These are phyloP conservation scores for Cephalotrichum gorgonifer DNA, from an alignment of 2,329 filamentous ascomycete species.

Conservation along the genomic window DNA sequence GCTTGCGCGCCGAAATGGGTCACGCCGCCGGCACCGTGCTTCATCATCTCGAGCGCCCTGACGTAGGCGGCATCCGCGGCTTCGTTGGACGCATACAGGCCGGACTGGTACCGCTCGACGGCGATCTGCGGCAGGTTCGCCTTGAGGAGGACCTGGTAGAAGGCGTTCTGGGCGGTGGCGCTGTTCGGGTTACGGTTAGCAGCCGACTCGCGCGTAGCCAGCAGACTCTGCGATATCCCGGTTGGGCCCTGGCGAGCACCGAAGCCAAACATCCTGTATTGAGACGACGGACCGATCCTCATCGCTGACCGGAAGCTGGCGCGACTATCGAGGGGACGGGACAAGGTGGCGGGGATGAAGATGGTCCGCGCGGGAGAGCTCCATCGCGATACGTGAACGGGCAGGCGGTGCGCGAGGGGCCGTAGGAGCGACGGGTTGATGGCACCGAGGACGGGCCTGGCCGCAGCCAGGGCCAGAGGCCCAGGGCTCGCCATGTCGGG, in stretches of 20 bases:
- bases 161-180: conserved; percentile 80
- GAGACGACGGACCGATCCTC: conserved; percentile 5
- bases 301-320: background rate
- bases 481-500: conserved; percentile 4
- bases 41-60: conserved; percentile 10
- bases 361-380: background rate
- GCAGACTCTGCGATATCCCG: conserved; percentile 49
- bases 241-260: conserved; percentile 23
- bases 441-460: conserved; percentile 1
- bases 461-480: conserved; percentile 4
- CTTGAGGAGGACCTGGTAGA: conserved; percentile 83
- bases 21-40: conserved; percentile 5
- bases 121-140: conserved; percentile 92
- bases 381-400: background rate
- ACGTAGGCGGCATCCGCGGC: conserved; percentile 71
- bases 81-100: conserved; percentile 71
- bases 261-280: conserved; percentile 15
- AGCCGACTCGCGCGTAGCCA: conserved; percentile 79
- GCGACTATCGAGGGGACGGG: conserved; percentile 7
- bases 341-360: conserved; percentile 15
- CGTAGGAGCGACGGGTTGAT: background rate
- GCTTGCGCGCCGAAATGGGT: conserved; percentile 9
- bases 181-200: conserved; percentile 89
- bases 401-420: conserved; percentile 1
- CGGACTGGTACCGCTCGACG: conserved; percentile 79